These are phyloP conservation scores for Fusarium nurragi DNA, from an alignment of 2,329 filamentous ascomycete species.

Conservation along the genomic window DNA sequence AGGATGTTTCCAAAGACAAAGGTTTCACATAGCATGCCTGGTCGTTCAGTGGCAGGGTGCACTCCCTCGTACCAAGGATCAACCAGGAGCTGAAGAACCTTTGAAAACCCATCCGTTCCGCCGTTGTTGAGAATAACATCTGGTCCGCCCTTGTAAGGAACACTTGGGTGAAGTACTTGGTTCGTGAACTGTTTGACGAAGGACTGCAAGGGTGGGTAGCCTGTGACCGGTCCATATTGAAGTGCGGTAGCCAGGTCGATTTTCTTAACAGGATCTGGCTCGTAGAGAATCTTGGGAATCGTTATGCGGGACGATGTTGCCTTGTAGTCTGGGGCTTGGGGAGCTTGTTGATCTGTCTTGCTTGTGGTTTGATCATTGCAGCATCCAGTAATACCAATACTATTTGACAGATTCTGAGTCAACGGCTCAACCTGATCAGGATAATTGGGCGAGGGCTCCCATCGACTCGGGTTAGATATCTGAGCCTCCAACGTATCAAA, in stretches of 20 bases:
- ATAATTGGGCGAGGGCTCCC: slow-evolving; percentile 73
- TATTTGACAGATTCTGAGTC: neutral
- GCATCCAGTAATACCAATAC: neutral
- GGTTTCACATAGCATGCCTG: slow-evolving; percentile 81
- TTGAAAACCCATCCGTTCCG: slow-evolving; percentile 85
- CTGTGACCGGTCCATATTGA: slow-evolving; percentile 86
- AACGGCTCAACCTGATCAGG: slow-evolving; percentile 49
- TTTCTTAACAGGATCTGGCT: slow-evolving; percentile 69
- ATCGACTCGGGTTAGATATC: slow-evolving; percentile 77
- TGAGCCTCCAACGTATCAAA: slow-evolving; percentile 90
- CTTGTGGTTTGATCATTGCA: neutral
- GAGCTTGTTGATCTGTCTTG: neutral
- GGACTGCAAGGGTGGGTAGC: slow-evolving; percentile 79
- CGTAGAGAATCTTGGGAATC: slow-evolving; percentile 73
- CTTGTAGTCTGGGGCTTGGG: slow-evolving; percentile 48
- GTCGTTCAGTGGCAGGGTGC: slow-evolving; percentile 73
- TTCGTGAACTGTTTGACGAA: slow-evolving; percentile 83
- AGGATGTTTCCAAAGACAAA: slow-evolving; percentile 85
- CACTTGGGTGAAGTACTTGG: slow-evolving; percentile 80
- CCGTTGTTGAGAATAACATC: slow-evolving; percentile 84
- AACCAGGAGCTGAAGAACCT: slow-evolving; percentile 78
- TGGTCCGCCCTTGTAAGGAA: slow-evolving; percentile 79
- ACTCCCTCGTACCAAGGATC: slow-evolving; percentile 78
- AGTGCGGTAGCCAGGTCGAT: slow-evolving; percentile 85
- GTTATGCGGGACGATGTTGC: slow-evolving; percentile 63